These are phyloP conservation scores for Sequoiadendron giganteum DNA, from an alignment of 75 land plant genomes.

Conservation along the genomic window DNA sequence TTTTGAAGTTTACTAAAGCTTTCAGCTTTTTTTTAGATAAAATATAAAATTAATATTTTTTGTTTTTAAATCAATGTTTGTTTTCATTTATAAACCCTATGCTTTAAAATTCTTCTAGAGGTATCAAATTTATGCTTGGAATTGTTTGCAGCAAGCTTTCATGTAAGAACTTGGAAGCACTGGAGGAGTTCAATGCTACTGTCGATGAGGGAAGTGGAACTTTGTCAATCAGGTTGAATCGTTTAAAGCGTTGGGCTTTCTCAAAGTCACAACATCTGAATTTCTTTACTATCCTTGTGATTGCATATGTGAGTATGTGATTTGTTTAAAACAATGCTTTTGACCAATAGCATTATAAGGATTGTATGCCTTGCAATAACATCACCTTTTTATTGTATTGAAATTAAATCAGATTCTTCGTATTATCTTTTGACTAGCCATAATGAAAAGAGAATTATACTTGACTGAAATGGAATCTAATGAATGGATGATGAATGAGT, in stretches of 20 bases:
- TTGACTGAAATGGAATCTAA: background rate
- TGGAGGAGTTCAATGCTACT: no score
- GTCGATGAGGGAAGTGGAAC: no score
- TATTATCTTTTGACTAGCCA: background rate
- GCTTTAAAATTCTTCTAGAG: no score
- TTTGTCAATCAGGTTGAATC: no score
- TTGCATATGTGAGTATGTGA: slow-evolving; percentile 70
- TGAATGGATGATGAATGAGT: background rate
- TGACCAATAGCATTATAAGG: background rate
- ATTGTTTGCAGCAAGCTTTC: no score
- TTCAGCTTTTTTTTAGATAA: no score
- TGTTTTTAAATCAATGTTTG: background rate
- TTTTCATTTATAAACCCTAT: background rate
- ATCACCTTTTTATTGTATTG: background rate
- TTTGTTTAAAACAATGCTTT: background rate
- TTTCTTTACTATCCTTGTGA: slow-evolving; percentile 78
- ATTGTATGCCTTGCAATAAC: background rate
- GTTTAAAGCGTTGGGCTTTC: slow-evolving; percentile 65
- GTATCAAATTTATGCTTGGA: background rate
- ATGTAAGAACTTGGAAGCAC: no score
- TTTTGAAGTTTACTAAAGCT: no score
- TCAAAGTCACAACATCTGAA: slow-evolving; percentile 68
- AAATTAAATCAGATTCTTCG: background rate
- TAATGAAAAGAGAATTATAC: background rate
- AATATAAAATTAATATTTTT: no score